These are phyloP conservation scores for Daldinia sp. DNA, from an alignment of 2,329 filamentous ascomycete genomes.

Conservation along the genomic window DNA sequence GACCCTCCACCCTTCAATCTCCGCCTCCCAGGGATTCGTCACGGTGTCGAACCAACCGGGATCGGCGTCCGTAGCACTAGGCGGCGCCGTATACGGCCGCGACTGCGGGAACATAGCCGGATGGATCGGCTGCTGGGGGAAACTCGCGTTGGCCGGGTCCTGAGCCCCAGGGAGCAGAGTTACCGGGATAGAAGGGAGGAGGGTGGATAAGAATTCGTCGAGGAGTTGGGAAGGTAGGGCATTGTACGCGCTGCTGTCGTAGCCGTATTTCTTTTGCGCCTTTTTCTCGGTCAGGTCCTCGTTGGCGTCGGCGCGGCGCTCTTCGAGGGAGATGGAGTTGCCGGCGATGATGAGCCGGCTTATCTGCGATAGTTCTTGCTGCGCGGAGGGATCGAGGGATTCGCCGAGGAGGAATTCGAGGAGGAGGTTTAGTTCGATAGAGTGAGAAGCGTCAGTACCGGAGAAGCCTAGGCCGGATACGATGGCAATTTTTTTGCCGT, in stretches of 20 bases:
- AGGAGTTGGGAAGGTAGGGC: constrained; percentile 82
- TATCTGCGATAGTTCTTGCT: constrained; percentile 71
- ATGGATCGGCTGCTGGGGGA: constrained; percentile 94
- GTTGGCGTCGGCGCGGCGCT: constrained; percentile 44
- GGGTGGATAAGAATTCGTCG: constrained; percentile 80
- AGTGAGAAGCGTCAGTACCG: constrained; percentile 74
- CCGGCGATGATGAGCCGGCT: constrained; percentile 90
- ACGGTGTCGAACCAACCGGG: constrained; percentile 84
- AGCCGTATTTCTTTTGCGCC: constrained; percentile 84
- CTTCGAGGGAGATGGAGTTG: constrained; percentile 73
- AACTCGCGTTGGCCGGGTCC: constrained; percentile 88
- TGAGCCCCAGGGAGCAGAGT: constrained; percentile 85
- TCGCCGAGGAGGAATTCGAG: constrained; percentile 91
- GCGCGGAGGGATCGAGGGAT: constrained; percentile 66
- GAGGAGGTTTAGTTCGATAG: constrained; percentile 78
- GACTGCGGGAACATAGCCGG: constrained; percentile 86
- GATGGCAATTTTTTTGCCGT: constrained; percentile 74
- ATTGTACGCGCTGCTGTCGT: constrained; percentile 90
- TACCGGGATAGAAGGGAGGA: constrained; percentile 86
- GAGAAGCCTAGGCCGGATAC: constrained; percentile 89
- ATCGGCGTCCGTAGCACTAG: constrained; percentile 48
- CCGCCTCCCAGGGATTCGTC: constrained; percentile 93
- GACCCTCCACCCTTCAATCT: constrained; percentile 88
- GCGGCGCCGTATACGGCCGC: constrained; percentile 69
- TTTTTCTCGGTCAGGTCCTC: constrained; percentile 57